Base-by-base conservation (phyloP, 2,329 filamentous ascomycete genomes). In the Onygena corvina region DNA sequence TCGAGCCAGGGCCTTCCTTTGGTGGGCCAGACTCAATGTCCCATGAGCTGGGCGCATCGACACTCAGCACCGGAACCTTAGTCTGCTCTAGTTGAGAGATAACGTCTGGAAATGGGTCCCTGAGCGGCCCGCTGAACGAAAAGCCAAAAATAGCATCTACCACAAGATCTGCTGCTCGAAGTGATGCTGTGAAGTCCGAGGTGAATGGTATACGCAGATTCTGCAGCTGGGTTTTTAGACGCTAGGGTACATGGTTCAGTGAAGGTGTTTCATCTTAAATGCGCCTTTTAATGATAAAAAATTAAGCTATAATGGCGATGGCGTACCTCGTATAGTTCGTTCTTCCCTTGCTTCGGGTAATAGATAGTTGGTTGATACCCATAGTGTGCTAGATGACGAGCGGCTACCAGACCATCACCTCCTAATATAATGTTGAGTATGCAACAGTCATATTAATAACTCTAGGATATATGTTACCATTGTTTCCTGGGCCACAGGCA, bases 121-220 rank as follows among this genome's bases (percentile, higher is more conserved):
- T 81, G 48, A 98, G 83, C 56, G 92, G 83, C 4, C 89, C 90
- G 1, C 81, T 83, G 70, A 98, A 98, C 53, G 84, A 92, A 71
- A 98, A 98, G 5, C 86, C 88, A 62, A 98, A 98, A 54, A 98
- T 86, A 7, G 92, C 87, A 66, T 98, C 92, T 51, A 98, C 73
- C 48, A 98, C 70, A 57, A 94, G 84, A 62, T 95, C 84, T 1
- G 84, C 76, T 48, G 79, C 73, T 40, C 72, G 67, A 4, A 94
- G 64, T 3, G 85, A 82, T 3, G 69, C 58, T 1, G 73, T 63
- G 59, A 96, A 94, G 64, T 95, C 86, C 12, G 86, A 76, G 12
- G 83, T 82, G 64, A 96, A 94, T 1, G 86, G 85, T 23, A 98
- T 74, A 8, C 82, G 75, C 49, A 96, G 79, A 61, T 90, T 83